Evolutionary conservation across 106 monocot species (phyloP), one percentile per base, ranked within the genome.

Genomic region (Platanthera zijinensis): DNA sequence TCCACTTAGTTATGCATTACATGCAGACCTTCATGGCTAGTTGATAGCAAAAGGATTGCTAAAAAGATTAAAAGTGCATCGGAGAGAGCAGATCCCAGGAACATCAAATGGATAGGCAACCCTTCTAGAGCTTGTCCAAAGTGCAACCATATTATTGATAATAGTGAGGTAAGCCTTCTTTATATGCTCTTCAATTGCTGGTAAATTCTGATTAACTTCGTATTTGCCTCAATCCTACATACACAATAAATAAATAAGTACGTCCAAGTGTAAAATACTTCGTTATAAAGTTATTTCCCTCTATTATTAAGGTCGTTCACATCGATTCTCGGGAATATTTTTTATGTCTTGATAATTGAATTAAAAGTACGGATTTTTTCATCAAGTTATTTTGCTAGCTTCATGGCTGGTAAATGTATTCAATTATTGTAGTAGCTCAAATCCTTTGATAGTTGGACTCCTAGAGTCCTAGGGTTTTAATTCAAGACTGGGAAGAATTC

Each of bases 61-160:
- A 76, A 91, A 74, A 97, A 97, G 77, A 94, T 97, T 77, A 97
- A 89, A 83, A 87, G 80, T 84, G 86, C 94, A n/a, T 89, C 97
- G 71, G 89, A 84, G 50, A 67, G 82, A 6, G 59, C 50, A 51
- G 87, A 93, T 83, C 83, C 84, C 9, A 83, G 70, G 61, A 89
- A 54, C 86, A 53, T 71, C 46, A 90, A 80, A 82, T 93, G 86
- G 89, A 84, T 85, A 77, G 92, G 89, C 81, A 97, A 97, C 66
- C 97, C 97, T 13, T 89, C 86, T 54, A 93, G 82, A 82, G 75
- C 85, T 78, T 97, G 97, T 75, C 93, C 93, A 18, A 87, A 51
- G 28, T 97, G 94, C 85, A 82, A 84, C 59, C 83, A 87, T 67
- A 39, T 87, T 74, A 96, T 96, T 52, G 93, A 96, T 74, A 96